Conservation (phyloP, 768 basidiomycete genomes). For the Amanita fuliginea region DNA sequence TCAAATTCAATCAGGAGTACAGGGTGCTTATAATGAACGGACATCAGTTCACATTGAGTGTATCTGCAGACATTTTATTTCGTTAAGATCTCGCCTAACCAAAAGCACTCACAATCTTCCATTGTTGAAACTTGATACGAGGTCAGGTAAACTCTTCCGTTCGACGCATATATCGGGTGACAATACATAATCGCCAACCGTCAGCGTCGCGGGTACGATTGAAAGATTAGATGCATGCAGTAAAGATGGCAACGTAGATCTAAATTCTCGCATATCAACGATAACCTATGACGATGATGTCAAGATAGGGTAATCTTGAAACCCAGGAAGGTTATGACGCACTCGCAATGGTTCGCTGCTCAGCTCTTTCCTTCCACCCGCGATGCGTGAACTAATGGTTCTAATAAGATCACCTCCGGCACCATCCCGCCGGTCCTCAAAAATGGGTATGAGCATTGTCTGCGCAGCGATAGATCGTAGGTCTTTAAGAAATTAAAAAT, state of each 20-base stretch:
- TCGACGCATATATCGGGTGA: constrained; percentile 95
- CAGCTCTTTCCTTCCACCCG: constrained; percentile 70
- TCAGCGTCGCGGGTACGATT: constrained; percentile 85
- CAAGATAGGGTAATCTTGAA: background rate
- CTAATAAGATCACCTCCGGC: constrained; percentile 46
- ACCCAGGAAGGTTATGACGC: constrained; percentile 1
- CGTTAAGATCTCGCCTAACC: background rate
- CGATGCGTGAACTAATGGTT: constrained; percentile 76
- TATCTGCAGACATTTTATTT: constrained; percentile 40
- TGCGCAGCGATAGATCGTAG: constrained; percentile 17
- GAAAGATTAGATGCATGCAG: constrained; percentile 73
- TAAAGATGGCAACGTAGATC: constrained; percentile 83
- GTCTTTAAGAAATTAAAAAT: background rate
- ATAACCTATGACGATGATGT: constrained; percentile 49
- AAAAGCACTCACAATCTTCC: constrained; percentile 69
- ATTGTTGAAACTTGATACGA: constrained; percentile 89
- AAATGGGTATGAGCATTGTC: constrained; percentile 85
- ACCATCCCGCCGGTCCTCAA: constrained; percentile 43
- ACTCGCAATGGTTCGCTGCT: constrained; percentile 58
- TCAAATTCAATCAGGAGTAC: constrained; percentile 95
- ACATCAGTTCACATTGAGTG: constrained; percentile 96
- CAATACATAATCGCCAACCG: constrained; percentile 92
- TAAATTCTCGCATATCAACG: constrained; percentile 95
- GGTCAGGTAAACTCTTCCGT: constrained; percentile 86
- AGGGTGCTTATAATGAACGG: constrained; percentile 89